These are phyloP conservation scores for Dovyalis caffra DNA, from an alignment of 345 rosid genomes.

Conservation along the genomic window DNA sequence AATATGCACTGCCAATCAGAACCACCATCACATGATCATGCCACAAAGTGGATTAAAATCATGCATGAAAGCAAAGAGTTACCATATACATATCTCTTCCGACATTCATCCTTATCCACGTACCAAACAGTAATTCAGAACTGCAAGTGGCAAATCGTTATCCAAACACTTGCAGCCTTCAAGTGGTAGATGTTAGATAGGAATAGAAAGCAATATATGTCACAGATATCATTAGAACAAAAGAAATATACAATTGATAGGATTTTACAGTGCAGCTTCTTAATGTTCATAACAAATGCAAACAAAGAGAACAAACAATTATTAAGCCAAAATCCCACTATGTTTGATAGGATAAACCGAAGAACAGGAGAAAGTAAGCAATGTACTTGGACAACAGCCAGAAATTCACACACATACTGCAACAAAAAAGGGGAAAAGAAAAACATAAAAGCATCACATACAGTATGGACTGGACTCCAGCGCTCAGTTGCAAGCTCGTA, in stretches of 20 bases:
- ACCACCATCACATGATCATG: constrained; percentile 35
- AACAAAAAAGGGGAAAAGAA: background rate
- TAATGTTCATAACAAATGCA: background rate
- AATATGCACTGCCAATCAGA: constrained; percentile 36
- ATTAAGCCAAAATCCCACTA: background rate
- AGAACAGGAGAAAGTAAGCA: background rate
- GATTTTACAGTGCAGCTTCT: background rate
- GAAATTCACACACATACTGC: background rate
- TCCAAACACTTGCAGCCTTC: constrained; percentile 14
- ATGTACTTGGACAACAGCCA: background rate
- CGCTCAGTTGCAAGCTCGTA: constrained; percentile 89
- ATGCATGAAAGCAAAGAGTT: constrained; percentile 28
- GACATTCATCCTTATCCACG: constrained; percentile 12
- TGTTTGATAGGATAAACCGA: background rate
- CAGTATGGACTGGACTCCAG: constrained; percentile 85
- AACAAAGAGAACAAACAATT: background rate
- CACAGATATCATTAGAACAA: background rate
- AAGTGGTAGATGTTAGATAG: constrained; percentile 9
- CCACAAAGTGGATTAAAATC: constrained; percentile 21
- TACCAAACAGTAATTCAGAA: constrained; percentile 10
- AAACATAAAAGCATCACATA: constrained; percentile 21
- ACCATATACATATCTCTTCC: constrained; percentile 22
- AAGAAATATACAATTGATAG: background rate
- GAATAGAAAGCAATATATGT: background rate
- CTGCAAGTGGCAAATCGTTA: constrained; percentile 15